Percentiles rank a stretch among this genome's conserved stretches.
These are phyloP conservation scores for Plasmodium falciparum DNA, from an alignment of 169 alveolate genomes.

Conservation along the genomic window DNA sequence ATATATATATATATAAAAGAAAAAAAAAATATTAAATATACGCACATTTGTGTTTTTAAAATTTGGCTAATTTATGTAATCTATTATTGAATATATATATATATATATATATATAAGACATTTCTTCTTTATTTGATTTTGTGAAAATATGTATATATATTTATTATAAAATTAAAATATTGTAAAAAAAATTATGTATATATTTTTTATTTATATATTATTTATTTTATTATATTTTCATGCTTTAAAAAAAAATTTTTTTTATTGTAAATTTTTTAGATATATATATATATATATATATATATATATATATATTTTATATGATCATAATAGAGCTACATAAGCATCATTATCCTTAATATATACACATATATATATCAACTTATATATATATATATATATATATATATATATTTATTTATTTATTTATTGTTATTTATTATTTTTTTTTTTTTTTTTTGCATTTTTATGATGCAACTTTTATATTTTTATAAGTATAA, in stretches of 20 bases:
- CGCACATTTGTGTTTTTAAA: slow-evolving; percentile 48
- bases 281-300: neutral
- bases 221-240: too few relatives aligned
- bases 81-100: slow-evolving; percentile 1
- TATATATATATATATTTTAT: neutral
- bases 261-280: neutral
- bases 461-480: slow-evolving; percentile 46
- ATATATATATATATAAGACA: slow-evolving; percentile 1
- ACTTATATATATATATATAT: slow-evolving; percentile 7
- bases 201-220: neutral
- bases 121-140: too few relatives aligned
- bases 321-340: too few relatives aligned
- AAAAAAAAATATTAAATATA: slow-evolving; percentile 3
- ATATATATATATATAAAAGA: slow-evolving; percentile 3
- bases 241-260: too few relatives aligned
- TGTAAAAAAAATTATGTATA: neutral
- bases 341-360: neutral
- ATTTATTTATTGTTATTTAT: slow-evolving; percentile 13
- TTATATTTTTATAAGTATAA: slow-evolving; percentile 31
- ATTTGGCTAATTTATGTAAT: slow-evolving; percentile 50
- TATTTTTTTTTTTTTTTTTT: slow-evolving; percentile 65
- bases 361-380: neutral
- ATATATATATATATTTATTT: neutral
- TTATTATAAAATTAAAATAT: neutral
- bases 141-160: too few relatives aligned